Percentiles rank a stretch among this genome's conserved stretches.
Evolutionary conservation across 2,329 filamentous ascomycete species (phyloP).

Genomic region (Neurospora crassa): DNA sequence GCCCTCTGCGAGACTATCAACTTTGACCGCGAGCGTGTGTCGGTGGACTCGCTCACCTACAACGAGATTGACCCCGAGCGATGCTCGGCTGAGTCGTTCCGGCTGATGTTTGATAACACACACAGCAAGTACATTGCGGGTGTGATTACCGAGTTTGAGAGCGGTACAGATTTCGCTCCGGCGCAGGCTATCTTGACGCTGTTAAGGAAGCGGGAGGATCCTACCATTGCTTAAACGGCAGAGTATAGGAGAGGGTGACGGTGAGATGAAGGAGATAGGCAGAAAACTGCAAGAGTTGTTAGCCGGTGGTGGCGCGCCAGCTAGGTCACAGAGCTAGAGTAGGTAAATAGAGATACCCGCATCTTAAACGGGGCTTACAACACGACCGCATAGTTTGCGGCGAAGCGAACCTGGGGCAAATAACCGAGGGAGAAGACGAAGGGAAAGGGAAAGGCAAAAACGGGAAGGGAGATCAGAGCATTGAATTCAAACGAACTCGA

Average conservation of each 20-base stretch:
- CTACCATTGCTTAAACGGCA: slow-evolving; percentile 28
- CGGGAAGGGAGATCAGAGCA: background rate
- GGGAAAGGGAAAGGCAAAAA: background rate
- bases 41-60: slow-evolving; percentile 83
- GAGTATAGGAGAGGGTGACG: background rate
- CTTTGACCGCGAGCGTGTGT: slow-evolving; percentile 76
- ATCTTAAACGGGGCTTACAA: background rate
- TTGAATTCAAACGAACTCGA: background rate
- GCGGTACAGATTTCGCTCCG: slow-evolving; percentile 78
- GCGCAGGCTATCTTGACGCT: slow-evolving; percentile 71
- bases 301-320: background rate
- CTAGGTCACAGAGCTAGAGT: background rate
- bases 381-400: background rate
- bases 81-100: slow-evolving; percentile 45
- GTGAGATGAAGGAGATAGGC: background rate
- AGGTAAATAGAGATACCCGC: background rate
- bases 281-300: background rate
- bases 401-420: background rate
- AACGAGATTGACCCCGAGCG: slow-evolving; percentile 81
- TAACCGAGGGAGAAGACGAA: background rate
- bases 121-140: slow-evolving; percentile 77
- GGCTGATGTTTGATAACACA: slow-evolving; percentile 85
- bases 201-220: slow-evolving; percentile 47
- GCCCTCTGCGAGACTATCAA: slow-evolving; percentile 93
- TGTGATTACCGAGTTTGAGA: slow-evolving; percentile 88